A percentile compares a stretch with the other conserved stretches of the same genome.
phyloP scores from a whole-genome alignment of 306 rosid genomes.

The Datisca glomerata region DNA sequence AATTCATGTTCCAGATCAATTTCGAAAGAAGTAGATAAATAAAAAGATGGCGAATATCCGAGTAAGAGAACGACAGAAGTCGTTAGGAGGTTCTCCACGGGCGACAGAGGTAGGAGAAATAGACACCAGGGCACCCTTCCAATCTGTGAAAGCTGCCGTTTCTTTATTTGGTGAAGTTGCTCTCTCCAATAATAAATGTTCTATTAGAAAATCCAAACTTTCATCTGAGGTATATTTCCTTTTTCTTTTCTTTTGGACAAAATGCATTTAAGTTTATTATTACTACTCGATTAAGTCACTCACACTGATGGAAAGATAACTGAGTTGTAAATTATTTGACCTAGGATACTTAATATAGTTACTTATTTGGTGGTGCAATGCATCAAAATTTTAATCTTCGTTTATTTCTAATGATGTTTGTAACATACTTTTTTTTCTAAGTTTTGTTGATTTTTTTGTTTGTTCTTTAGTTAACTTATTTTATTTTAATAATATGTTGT shows the following conservation, averaged over 20 bases:
- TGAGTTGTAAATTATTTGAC: too few relatives aligned
- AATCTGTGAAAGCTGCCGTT: conserved; percentile 92
- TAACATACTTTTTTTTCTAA: too few relatives aligned
- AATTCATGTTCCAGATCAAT: conserved; percentile 14
- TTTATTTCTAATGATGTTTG: too few relatives aligned
- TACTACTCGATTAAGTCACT: too few relatives aligned
- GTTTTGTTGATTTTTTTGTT: too few relatives aligned
- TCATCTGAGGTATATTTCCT: conserved; percentile 5
- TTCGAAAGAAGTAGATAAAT: background rate
- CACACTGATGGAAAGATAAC: too few relatives aligned
- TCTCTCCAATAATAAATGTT: conserved; percentile 21
- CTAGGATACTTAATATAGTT: too few relatives aligned
- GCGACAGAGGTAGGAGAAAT: conserved; percentile 74
- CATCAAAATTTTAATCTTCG: too few relatives aligned
- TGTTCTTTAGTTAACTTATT: too few relatives aligned
- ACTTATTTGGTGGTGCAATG: too few relatives aligned
- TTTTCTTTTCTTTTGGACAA: background rate
- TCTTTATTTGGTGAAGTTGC: conserved; percentile 78
- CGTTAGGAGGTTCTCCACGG: conserved; percentile 37
- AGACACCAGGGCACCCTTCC: conserved; percentile 93
- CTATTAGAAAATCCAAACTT: conserved; percentile 6
- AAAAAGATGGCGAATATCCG: conserved; percentile 31
- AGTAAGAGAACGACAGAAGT: conserved; percentile 22
- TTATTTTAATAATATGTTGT: too few relatives aligned
- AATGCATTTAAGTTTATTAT: too few relatives aligned